phyloP scores from a whole-genome alignment of 345 rosid genomes.

The Limnanthes douglasii region DNA sequence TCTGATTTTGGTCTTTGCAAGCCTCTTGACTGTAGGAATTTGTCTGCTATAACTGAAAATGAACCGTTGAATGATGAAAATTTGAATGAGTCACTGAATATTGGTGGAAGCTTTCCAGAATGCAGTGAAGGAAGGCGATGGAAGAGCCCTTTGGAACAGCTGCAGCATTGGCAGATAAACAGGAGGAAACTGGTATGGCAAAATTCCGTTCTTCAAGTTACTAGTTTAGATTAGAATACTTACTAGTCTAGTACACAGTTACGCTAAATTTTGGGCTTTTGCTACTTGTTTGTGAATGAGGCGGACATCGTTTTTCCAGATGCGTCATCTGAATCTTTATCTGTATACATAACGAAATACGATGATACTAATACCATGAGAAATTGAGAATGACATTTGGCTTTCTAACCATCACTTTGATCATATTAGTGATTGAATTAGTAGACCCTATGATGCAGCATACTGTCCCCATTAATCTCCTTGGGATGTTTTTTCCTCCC shows the following conservation, averaged over 20 bases:
- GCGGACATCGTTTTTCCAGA: too few relatives aligned
- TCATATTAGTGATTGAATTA: too few relatives aligned
- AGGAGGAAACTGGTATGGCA: slow-evolving; percentile 63
- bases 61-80: slow-evolving; percentile 56
- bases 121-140: slow-evolving; percentile 48
- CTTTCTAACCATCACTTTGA: too few relatives aligned
- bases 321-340: too few relatives aligned
- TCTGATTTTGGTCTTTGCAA: slow-evolving; percentile 99
- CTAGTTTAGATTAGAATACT: neutral
- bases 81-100: slow-evolving; percentile 50
- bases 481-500: neutral
- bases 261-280: neutral
- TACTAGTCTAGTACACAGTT: neutral
- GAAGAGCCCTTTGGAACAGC: slow-evolving; percentile 74
- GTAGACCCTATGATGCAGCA: too few relatives aligned
- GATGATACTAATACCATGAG: too few relatives aligned
- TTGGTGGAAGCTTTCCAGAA: slow-evolving; percentile 32
- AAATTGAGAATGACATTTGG: too few relatives aligned
- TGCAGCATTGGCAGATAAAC: slow-evolving; percentile 85
- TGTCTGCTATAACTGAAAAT: slow-evolving; percentile 57
- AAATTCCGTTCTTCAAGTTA: neutral
- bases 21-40: slow-evolving; percentile 73
- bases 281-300: neutral
- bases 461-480: too few relatives aligned
- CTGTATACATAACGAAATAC: too few relatives aligned